phyloP scores from a whole-genome alignment of 495 filamentous ascomycete genomes.

The Haplographium delicatum region DNA sequence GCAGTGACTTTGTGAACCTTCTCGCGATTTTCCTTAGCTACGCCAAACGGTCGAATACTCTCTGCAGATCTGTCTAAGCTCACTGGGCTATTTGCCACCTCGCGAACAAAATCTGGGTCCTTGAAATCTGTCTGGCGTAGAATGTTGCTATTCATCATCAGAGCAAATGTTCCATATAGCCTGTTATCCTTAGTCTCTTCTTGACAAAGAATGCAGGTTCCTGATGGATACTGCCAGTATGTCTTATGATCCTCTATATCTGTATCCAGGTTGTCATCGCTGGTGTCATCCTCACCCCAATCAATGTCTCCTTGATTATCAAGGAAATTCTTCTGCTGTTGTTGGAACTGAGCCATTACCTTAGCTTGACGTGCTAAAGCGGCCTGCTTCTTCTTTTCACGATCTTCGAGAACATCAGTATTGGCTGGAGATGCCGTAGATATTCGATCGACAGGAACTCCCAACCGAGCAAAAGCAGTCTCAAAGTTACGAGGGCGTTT shows the following conservation, averaged over 20 bases:
- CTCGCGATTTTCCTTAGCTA: constrained; percentile 78
- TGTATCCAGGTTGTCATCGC: constrained; percentile 63
- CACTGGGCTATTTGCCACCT: constrained; percentile 68
- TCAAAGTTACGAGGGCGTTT: constrained; percentile 68
- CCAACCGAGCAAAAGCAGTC: constrained; percentile 46
- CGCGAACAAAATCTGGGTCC: constrained; percentile 77
- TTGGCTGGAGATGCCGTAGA: constrained; percentile 48
- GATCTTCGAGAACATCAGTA: constrained; percentile 59
- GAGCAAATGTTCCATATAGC: constrained; percentile 86
- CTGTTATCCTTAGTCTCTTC: constrained; percentile 88
- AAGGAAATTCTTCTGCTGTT: constrained; percentile 92
- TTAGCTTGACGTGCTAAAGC: constrained; percentile 82
- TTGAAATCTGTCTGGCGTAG: constrained; percentile 77
- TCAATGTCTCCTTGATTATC: constrained; percentile 78
- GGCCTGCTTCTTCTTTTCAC: constrained; percentile 80
- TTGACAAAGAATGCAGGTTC: constrained; percentile 93
- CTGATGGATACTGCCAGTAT: constrained; percentile 87
- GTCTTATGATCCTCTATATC: constrained; percentile 58
- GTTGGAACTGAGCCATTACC: constrained; percentile 95
- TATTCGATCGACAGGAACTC: constrained; percentile 46
- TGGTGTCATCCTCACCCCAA: constrained; percentile 67
- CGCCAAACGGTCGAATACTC: constrained; percentile 76
- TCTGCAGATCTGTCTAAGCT: constrained; percentile 83
- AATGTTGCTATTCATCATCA: constrained; percentile 82
- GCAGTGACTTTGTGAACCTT: constrained; percentile 69